Percentiles rank a stretch among this genome's conserved stretches.
Evolutionary conservation across 805 yeast genomes (phyloP).

Genomic region (Pichia cephalocereana): DNA sequence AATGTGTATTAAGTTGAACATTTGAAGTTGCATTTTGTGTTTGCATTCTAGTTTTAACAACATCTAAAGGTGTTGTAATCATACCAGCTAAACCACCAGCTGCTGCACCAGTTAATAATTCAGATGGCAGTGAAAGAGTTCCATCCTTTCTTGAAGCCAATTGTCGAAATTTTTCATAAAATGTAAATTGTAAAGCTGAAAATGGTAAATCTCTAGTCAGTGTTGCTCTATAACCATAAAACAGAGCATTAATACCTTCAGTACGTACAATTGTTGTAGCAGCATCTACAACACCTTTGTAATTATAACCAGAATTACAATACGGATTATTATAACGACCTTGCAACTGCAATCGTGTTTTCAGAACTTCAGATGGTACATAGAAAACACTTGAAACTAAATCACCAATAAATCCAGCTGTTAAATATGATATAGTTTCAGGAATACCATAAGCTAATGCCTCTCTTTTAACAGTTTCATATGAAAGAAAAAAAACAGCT

Average conservation of each 20-base stretch:
- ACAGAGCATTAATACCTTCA: conserved; percentile 73
- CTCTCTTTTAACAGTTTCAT: conserved; percentile 67
- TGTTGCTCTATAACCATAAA: conserved; percentile 92
- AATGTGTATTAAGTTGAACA: conserved; percentile 27
- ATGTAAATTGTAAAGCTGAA: conserved; percentile 92
- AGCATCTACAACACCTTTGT: conserved; percentile 67
- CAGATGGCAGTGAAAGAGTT: conserved; percentile 44
- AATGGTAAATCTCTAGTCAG: conserved; percentile 88
- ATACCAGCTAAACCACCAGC: conserved; percentile 93
- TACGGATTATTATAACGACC: conserved; percentile 75
- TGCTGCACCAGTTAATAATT: conserved; percentile 82
- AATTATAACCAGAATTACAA: conserved; percentile 81
- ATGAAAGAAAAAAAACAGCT: conserved; percentile 86
- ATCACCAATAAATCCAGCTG: conserved; percentile 92
- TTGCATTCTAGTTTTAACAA: conserved; percentile 85
- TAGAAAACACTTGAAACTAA: conserved; percentile 79
- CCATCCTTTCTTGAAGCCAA: conserved; percentile 33
- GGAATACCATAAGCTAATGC: conserved; percentile 32
- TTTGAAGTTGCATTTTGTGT: conserved; percentile 47
- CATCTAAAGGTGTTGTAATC: conserved; percentile 86
- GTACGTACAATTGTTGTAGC: conserved; percentile 45
- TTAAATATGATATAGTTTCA: conserved; percentile 71
- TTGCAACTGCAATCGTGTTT: conserved; percentile 88
- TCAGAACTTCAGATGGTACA: conserved; percentile 92
- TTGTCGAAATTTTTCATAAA: conserved; percentile 75